phyloP scores from a whole-genome alignment of 2,329 filamentous ascomycete species.

The Fusarium sp. region DNA sequence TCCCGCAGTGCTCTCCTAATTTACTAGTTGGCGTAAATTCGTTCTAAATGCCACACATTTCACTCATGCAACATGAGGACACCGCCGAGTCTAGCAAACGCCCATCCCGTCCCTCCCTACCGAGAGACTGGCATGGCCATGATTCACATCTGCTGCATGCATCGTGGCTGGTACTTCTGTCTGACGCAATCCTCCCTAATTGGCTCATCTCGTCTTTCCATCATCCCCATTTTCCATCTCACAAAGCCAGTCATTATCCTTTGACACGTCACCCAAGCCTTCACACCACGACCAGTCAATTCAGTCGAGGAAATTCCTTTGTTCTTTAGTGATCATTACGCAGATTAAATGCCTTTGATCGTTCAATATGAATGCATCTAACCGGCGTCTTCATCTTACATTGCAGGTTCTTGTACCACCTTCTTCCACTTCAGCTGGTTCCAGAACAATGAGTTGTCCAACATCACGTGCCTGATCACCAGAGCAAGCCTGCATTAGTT shows the following conservation, averaged over 20 bases:
- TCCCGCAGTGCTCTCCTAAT: not conserved
- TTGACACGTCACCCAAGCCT: not conserved
- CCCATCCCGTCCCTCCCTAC: slow-evolving; percentile 22
- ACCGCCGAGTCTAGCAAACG: not conserved
- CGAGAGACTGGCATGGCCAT: slow-evolving; percentile 26
- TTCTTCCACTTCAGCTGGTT: not conserved
- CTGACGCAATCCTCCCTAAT: not conserved
- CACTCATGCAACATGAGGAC: not conserved
- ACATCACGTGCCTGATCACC: not conserved
- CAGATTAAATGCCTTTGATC: not conserved
- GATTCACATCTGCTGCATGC: slow-evolving; percentile 27
- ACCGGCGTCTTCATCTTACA: not conserved
- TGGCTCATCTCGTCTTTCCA: not conserved
- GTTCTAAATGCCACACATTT: not conserved
- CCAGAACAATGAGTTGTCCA: not conserved
- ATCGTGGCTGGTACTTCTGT: slow-evolving; percentile 13
- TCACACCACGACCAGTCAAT: not conserved
- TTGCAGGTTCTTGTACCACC: not conserved
- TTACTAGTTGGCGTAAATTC: not conserved
- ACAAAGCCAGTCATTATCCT: not conserved
- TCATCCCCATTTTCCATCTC: not conserved
- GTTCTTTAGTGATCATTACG: not conserved
- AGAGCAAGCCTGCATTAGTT: not conserved
- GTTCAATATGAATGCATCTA: not conserved
- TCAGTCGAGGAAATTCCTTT: not conserved